phyloP scores from a whole-genome alignment of 331 rosid species.

The Acacia concinna region DNA sequence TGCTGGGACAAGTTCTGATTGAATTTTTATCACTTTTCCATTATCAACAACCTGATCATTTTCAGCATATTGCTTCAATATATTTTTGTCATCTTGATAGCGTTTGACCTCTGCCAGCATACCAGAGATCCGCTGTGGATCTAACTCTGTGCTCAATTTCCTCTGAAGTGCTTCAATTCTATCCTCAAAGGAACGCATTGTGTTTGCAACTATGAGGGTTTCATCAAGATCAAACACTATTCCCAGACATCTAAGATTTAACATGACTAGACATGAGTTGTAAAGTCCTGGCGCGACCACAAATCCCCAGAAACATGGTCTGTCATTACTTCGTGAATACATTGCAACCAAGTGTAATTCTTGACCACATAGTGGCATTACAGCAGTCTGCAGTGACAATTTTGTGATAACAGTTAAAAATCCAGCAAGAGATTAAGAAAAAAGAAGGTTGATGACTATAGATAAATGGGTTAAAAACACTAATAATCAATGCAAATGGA shows the following conservation, averaged over 20 bases:
- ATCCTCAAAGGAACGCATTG: slow-evolving; percentile 99
- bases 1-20: slow-evolving; percentile 85
- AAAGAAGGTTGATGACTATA: neutral
- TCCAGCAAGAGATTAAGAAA: slow-evolving; percentile 5
- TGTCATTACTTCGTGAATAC: slow-evolving; percentile 67
- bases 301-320: slow-evolving; percentile 95
- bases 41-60: slow-evolving; percentile 89
- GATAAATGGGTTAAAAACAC: neutral
- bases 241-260: slow-evolving; percentile 96
- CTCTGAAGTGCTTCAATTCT: slow-evolving; percentile 92
- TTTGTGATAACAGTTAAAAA: slow-evolving; percentile 23
- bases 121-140: slow-evolving; percentile 77
- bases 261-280: slow-evolving; percentile 85
- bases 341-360: slow-evolving; percentile 96
- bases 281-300: slow-evolving; percentile 73
- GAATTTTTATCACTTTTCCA: slow-evolving; percentile 81
- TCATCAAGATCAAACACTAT: slow-evolving; percentile 99
- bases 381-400: slow-evolving; percentile 80
- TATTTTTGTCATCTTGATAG: slow-evolving; percentile 79
- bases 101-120: slow-evolving; percentile 91
- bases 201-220: slow-evolving; percentile 95
- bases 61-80: slow-evolving; percentile 92
- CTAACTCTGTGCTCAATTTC: slow-evolving; percentile 75
- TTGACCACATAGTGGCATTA: slow-evolving; percentile 69
- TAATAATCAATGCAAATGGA: neutral